A percentile compares a stretch with the other conserved stretches of the same genome.
Evolutionary conservation across 352 stramenopile species (phyloP).

Genomic region (Phytophthora cryptogea): DNA sequence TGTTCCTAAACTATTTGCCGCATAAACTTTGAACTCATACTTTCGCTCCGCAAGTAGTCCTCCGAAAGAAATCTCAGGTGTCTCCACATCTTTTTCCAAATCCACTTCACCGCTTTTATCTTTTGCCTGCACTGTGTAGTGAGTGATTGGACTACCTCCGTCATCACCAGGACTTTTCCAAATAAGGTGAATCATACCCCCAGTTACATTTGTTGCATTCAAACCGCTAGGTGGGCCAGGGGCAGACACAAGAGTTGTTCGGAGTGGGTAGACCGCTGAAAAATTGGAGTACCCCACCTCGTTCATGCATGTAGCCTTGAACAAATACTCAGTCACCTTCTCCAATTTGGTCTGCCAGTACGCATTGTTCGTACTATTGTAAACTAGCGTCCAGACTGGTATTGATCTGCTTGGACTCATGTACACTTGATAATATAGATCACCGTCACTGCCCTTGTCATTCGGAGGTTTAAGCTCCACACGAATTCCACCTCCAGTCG

Average conservation of each 20-base stretch:
- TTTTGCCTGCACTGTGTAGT: constrained; percentile 44
- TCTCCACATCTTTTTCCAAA: constrained; percentile 6
- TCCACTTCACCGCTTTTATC: constrained; percentile 1
- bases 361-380: constrained; percentile 43
- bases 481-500: constrained; percentile 57
- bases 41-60: constrained; percentile 40
- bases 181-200: constrained; percentile 45
- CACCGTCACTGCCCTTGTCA: constrained; percentile 40
- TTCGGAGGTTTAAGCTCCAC: constrained; percentile 45
- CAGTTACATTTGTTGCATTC: constrained; percentile 21
- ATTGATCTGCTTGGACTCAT: constrained; percentile 34
- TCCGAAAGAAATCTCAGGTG: constrained; percentile 32
- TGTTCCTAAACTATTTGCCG: constrained; percentile 45
- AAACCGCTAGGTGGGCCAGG: constrained; percentile 47
- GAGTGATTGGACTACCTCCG: constrained; percentile 47
- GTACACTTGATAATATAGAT: constrained; percentile 58
- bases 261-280: constrained; percentile 33
- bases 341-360: constrained; percentile 63
- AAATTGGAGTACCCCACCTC: constrained; percentile 46
- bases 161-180: constrained; percentile 59
- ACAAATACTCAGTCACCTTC: constrained; percentile 49
- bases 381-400: constrained; percentile 42
- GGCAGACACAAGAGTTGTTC: constrained; percentile 52
- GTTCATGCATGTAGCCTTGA: constrained; percentile 55
- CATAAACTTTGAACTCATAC: constrained; percentile 62